A percentile compares a stretch with the other conserved stretches of the same genome.
Conservation (phyloP, 2,329 filamentous ascomycete species). For the Seiridium cupressi region DNA sequence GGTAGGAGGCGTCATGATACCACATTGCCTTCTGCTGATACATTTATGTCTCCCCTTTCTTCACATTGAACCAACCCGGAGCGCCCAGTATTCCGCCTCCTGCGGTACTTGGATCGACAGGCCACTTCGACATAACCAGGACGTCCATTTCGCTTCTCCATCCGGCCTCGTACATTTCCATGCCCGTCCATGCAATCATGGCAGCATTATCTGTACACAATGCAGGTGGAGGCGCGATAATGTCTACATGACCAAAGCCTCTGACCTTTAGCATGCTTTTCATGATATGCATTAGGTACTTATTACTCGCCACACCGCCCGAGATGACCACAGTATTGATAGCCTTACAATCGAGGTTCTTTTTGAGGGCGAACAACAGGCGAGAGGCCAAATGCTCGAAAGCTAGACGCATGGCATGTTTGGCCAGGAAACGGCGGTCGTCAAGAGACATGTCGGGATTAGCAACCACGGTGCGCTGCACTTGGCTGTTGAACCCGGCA, state of each 20-base stretch:
- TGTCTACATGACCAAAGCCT: constrained; percentile 57
- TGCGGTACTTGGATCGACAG: constrained; percentile 60
- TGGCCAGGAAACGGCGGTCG: constrained; percentile 69
- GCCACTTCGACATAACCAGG: constrained; percentile 67
- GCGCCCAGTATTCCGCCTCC: constrained; percentile 59
- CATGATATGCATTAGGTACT: constrained; percentile 69
- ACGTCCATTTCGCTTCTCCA: constrained; percentile 63
- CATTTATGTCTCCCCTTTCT: neutral
- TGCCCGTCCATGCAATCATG: constrained; percentile 93
- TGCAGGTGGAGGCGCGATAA: constrained; percentile 72
- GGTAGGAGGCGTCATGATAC: neutral
- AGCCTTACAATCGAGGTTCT: constrained; percentile 4
- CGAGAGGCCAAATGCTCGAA: constrained; percentile 86
- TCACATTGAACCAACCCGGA: constrained; percentile 38
- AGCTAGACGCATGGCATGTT: constrained; percentile 71
- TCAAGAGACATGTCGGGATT: constrained; percentile 43
- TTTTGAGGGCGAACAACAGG: constrained; percentile 66
- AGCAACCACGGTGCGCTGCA: constrained; percentile 52
- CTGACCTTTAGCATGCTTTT: constrained; percentile 58
- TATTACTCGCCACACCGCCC: constrained; percentile 87
- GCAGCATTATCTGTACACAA: constrained; percentile 94
- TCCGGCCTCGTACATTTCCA: constrained; percentile 87
- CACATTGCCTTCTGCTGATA: neutral
- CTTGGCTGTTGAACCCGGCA: constrained; percentile 64
- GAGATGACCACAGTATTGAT: constrained; percentile 69